Evolutionary conservation across 2,329 filamentous ascomycete genomes (phyloP).

Genomic region (Fusarium sublunatum): DNA sequence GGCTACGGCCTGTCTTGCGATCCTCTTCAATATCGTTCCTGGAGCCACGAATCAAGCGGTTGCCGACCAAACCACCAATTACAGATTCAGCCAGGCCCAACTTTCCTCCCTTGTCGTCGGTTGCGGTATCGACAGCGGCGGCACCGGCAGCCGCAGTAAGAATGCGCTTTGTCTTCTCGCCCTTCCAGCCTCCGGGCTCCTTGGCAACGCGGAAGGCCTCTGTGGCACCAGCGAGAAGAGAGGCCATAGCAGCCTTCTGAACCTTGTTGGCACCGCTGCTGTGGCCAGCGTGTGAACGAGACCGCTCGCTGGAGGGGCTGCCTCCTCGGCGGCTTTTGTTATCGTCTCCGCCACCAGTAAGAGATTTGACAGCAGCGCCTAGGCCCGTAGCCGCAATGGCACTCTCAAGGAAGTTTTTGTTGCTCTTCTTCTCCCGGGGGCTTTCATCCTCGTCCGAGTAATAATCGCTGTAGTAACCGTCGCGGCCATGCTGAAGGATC

Average conservation of each 20-base stretch:
- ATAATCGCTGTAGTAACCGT: constrained; percentile 64
- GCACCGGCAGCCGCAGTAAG: constrained; percentile 88
- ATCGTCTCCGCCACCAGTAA: constrained; percentile 62
- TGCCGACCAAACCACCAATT: constrained; percentile 87
- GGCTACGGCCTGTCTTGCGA: constrained; percentile 69
- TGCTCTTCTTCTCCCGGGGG: constrained; percentile 67
- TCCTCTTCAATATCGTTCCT: constrained; percentile 73
- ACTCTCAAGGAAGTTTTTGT: constrained; percentile 73
- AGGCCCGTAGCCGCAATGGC: constrained; percentile 71
- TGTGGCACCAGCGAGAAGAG: constrained; percentile 87
- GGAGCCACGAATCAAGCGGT: constrained; percentile 85
- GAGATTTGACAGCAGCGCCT: constrained; percentile 69
- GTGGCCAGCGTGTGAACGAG: constrained; percentile 61
- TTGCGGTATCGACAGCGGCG: constrained; percentile 83
- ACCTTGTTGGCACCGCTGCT: constrained; percentile 67
- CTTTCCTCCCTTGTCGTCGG: constrained; percentile 81
- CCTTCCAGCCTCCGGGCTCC: constrained; percentile 88
- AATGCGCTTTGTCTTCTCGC: constrained; percentile 90
- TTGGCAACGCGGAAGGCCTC: constrained; percentile 93
- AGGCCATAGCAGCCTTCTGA: constrained; percentile 90
- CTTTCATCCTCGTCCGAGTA: constrained; percentile 69
- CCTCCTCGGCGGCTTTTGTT: constrained; percentile 63
- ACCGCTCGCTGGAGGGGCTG: constrained; percentile 60
- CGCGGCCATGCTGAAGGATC: constrained; percentile 64
- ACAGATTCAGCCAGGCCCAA: constrained; percentile 87